These are phyloP conservation scores for Mycocentrospora acerina DNA, from an alignment of 2,329 filamentous ascomycete genomes.

Conservation along the genomic window DNA sequence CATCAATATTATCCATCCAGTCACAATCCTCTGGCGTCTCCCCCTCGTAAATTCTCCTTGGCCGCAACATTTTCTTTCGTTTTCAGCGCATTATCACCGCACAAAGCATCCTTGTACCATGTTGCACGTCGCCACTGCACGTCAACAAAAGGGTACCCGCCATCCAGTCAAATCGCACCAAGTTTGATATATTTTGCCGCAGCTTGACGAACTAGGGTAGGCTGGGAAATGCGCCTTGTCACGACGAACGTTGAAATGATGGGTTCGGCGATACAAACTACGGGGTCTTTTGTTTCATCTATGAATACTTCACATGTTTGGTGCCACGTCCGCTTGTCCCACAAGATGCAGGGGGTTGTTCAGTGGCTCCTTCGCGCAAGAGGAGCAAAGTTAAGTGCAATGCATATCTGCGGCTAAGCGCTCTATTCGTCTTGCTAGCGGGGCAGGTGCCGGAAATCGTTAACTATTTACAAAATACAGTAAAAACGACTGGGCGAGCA, in stretches of 20 bases:
- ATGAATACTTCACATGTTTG: slow-evolving; percentile 16
- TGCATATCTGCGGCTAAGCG: too few relatives aligned
- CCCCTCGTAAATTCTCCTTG: slow-evolving; percentile 4
- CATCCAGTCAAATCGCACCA: slow-evolving; percentile 25
- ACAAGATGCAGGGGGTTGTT: slow-evolving; percentile 1
- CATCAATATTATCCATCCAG: slow-evolving; percentile 31
- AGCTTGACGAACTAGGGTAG: slow-evolving; percentile 16
- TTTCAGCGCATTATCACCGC: slow-evolving; percentile 5
- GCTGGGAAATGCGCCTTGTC: too few relatives aligned
- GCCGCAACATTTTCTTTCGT: slow-evolving; percentile 8
- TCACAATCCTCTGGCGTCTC: slow-evolving; percentile 17
- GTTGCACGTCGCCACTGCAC: slow-evolving; percentile 30
- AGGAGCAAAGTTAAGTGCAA: too few relatives aligned
- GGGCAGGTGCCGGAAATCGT: too few relatives aligned
- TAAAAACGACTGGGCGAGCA: too few relatives aligned
- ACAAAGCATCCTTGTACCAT: slow-evolving; percentile 17
- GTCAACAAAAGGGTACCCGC: slow-evolving; percentile 21
- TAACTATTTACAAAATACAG: too few relatives aligned
- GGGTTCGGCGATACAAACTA: slow-evolving; percentile 27
- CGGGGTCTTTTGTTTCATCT: slow-evolving; percentile 36
- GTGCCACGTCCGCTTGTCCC: slow-evolving; percentile 20
- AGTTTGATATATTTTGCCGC: too few relatives aligned
- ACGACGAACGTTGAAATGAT: too few relatives aligned
- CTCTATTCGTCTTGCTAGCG: too few relatives aligned
- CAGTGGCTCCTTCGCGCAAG: too few relatives aligned